Conservation (phyloP, 1,139 yeast species). For the Geotrichum klebahnii region DNA sequence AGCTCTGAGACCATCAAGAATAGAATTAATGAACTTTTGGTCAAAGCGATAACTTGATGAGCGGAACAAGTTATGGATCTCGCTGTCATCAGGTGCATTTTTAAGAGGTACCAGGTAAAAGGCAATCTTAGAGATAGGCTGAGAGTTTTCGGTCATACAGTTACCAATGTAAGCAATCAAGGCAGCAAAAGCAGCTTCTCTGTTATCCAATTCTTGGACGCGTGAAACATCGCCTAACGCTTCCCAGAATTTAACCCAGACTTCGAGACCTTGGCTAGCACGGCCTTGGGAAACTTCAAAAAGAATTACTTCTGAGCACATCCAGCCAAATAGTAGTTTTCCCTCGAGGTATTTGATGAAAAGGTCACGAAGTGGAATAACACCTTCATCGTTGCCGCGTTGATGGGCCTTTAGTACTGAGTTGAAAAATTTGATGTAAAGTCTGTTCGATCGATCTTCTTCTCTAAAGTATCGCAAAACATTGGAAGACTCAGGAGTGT, state of each 20-base stretch:
- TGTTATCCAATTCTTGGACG: slow-evolving; percentile 29
- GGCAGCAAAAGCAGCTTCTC: slow-evolving; percentile 34
- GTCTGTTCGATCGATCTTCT: not conserved
- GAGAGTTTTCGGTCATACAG: slow-evolving; percentile 26
- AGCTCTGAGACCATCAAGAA: slow-evolving; percentile 24
- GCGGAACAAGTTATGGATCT: slow-evolving; percentile 23
- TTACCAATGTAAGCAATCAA: slow-evolving; percentile 33
- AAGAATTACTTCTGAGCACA: slow-evolving; percentile 31
- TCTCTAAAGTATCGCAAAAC: slow-evolving; percentile 9
- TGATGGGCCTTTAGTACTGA: slow-evolving; percentile 13
- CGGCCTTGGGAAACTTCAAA: slow-evolving; percentile 29
- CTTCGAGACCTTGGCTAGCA: slow-evolving; percentile 34
- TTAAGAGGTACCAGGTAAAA: slow-evolving; percentile 35
- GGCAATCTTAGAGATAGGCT: slow-evolving; percentile 31
- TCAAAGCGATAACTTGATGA: slow-evolving; percentile 7
- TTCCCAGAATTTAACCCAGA: slow-evolving; percentile 39
- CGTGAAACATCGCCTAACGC: slow-evolving; percentile 28
- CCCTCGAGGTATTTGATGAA: slow-evolving; percentile 26
- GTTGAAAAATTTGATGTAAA: slow-evolving; percentile 14
- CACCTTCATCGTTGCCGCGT: slow-evolving; percentile 10
- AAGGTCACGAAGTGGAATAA: slow-evolving; percentile 22
- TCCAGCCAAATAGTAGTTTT: slow-evolving; percentile 31
- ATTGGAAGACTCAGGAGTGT: slow-evolving; percentile 13
- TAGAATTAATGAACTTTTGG: slow-evolving; percentile 3
- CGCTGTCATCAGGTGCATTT: slow-evolving; percentile 30